A percentile compares a stretch with the other conserved stretches of the same genome.
These are phyloP conservation scores for Clavariopsis aquatica DNA, from an alignment of 495 filamentous ascomycete species.

Conservation along the genomic window DNA sequence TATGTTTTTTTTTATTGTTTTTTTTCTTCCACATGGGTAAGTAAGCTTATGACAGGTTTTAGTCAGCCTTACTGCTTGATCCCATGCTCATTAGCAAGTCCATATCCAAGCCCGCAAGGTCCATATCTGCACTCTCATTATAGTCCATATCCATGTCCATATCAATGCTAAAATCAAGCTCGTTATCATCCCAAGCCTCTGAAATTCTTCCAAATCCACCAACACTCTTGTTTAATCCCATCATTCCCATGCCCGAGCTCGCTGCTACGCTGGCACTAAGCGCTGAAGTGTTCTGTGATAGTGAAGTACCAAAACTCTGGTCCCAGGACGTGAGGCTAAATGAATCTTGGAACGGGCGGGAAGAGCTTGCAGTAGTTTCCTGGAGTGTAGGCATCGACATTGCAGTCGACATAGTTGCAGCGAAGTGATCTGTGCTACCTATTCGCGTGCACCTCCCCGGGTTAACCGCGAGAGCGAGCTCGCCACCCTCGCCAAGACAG, in stretches of 20 bases:
- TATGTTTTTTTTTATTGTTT: too few relatives aligned
- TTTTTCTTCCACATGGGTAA: neutral
- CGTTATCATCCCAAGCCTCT: slow-evolving; percentile 25
- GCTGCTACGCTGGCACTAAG: slow-evolving; percentile 5
- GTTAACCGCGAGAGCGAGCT: slow-evolving; percentile 3
- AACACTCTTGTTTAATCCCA: neutral
- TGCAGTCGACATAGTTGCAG: neutral
- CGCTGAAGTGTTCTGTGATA: neutral
- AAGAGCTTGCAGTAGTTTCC: neutral
- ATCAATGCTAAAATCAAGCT: slow-evolving; percentile 22
- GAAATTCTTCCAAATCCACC: neutral
- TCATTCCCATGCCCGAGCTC: neutral
- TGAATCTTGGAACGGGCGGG: neutral
- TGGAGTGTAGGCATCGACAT: neutral
- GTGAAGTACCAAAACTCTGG: slow-evolving; percentile 3
- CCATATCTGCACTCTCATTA: slow-evolving; percentile 2
- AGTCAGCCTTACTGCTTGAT: too few relatives aligned
- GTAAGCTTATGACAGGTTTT: neutral
- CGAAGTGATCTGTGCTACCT: neutral
- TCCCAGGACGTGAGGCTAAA: slow-evolving; percentile 27
- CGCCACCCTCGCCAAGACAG: slow-evolving; percentile 12
- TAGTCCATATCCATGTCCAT: slow-evolving; percentile 28
- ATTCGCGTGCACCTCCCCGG: neutral
- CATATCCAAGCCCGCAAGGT: neutral
- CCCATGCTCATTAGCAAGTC: neutral